phyloP scores from a whole-genome alignment of 176 grass and related monocot genomes.

The Alloteropsis semialata region DNA sequence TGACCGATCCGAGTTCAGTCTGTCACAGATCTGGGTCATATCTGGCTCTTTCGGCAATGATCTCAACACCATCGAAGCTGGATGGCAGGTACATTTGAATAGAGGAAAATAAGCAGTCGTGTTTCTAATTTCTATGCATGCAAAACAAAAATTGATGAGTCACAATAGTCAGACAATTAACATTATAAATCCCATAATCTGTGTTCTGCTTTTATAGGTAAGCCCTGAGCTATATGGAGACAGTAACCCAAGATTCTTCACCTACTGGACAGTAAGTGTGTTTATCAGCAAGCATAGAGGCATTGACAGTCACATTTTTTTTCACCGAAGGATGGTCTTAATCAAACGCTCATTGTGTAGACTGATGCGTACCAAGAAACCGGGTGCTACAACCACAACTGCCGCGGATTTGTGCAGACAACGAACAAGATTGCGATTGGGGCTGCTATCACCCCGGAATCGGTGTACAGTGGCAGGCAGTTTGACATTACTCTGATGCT shows the following conservation, averaged over 20 bases:
- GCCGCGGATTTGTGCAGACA: conserved; percentile 74
- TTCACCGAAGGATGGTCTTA: not conserved
- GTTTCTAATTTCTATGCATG: not conserved
- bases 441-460: conserved; percentile 64
- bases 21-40: conserved; percentile 91
- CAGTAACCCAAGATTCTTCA: conserved; percentile 80
- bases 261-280: conserved; percentile 83
- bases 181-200: not conserved
- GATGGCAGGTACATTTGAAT: conserved; percentile 70
- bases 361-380: conserved; percentile 83
- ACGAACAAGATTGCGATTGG: conserved; percentile 82
- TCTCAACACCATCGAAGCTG: conserved; percentile 95
- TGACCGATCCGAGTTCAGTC: conserved; percentile 72
- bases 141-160: not conserved
- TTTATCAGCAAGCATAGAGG: not conserved
- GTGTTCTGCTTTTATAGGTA: conserved; percentile 37
- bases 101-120: not conserved
- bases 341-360: conserved; percentile 13
- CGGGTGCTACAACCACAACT: conserved; percentile 90
- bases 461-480: conserved; percentile 61
- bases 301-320: not conserved
- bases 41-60: conserved; percentile 79
- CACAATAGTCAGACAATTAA: not conserved
- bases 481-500: conserved; percentile 70
- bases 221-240: conserved; percentile 86